phyloP scores from a whole-genome alignment of 2,329 filamentous ascomycete genomes.

The Aurifilum marmelostoma region DNA sequence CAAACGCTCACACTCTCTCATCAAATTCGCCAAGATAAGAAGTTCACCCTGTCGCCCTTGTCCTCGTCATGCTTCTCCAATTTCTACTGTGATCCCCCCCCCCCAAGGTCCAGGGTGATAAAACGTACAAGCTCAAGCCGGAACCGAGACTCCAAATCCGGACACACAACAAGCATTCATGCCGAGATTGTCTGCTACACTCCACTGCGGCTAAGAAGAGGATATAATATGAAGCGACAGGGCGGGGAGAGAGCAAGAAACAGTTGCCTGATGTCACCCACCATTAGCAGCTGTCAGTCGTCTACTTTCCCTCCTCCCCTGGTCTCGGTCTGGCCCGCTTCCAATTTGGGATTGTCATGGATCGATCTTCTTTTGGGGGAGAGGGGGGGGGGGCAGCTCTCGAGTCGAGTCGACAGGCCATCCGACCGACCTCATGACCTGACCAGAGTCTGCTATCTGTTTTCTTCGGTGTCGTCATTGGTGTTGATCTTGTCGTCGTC shows the following conservation, averaged over 20 bases:
- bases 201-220: neutral
- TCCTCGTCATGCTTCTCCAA: neutral
- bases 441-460: neutral
- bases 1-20: neutral
- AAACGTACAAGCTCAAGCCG: neutral
- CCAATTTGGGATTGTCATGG: neutral
- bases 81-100: neutral
- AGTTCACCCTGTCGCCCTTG: neutral
- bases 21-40: slow-evolving; percentile 1
- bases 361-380: neutral
- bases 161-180: neutral
- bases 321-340: slow-evolving; percentile 11
- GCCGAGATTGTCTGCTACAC: slow-evolving; percentile 1
- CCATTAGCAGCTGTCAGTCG: neutral
- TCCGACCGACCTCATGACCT: neutral
- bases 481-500: neutral
- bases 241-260: neutral
- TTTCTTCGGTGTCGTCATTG: neutral
- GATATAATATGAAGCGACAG: neutral
- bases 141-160: neutral
- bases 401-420: neutral
- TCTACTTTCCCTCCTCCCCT: neutral
- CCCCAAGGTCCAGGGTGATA: neutral
- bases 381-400: neutral
- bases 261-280: neutral